Conservation (phyloP, 345 rosid species). For the Isatis tinctoria region DNA sequence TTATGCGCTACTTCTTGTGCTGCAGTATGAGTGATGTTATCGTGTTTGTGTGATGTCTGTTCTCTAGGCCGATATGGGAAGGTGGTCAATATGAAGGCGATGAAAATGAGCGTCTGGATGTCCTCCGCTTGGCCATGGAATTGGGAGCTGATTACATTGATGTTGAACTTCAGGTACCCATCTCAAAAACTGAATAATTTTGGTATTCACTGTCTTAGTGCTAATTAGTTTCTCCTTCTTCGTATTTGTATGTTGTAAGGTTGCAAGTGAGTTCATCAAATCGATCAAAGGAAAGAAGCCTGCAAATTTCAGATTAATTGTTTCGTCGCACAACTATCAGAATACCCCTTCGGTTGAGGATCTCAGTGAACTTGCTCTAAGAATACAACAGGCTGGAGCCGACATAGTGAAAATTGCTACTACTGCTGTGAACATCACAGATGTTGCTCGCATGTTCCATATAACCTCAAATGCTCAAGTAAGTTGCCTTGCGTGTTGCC, state of each 20-base stretch:
- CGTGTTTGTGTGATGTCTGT: background rate
- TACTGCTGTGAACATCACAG: constrained; percentile 78
- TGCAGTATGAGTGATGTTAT: background rate
- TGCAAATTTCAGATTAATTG: constrained; percentile 62
- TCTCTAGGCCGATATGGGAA: constrained; percentile 85
- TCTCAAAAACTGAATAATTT: background rate
- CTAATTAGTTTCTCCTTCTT: background rate
- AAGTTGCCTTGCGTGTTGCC: constrained; percentile 30
- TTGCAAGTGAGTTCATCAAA: constrained; percentile 61
- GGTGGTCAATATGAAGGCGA: constrained; percentile 92
- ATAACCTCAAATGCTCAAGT: constrained; percentile 78
- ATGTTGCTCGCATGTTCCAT: constrained; percentile 84
- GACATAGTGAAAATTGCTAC: constrained; percentile 94
- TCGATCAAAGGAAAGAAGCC: constrained; percentile 62
- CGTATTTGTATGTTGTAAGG: constrained; percentile 40
- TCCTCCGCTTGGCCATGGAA: constrained; percentile 78
- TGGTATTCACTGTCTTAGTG: background rate
- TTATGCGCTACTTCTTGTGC: background rate
- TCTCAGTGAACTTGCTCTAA: constrained; percentile 66
- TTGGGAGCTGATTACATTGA: constrained; percentile 93
- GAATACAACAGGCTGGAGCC: constrained; percentile 74
- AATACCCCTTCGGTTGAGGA: constrained; percentile 79
- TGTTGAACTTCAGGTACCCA: constrained; percentile 81
- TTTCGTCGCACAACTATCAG: constrained; percentile 89
- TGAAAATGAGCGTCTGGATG: constrained; percentile 58